These are phyloP conservation scores for Fraxinus nigra DNA, from an alignment of 305 asterid species.

Conservation along the genomic window DNA sequence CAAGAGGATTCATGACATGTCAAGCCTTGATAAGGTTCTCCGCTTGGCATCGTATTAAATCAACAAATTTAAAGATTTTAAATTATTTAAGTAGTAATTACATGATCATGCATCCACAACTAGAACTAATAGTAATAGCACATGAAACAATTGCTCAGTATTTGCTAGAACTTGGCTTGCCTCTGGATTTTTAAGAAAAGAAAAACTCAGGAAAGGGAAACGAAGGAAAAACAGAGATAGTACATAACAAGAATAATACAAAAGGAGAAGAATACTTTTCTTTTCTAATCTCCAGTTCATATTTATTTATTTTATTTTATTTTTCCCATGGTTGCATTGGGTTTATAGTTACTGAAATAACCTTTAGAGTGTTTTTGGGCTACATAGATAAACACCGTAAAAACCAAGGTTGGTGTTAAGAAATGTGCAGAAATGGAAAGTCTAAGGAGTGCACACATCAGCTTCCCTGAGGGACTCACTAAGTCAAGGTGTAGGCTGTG, in stretches of 20 bases:
- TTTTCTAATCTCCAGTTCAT: background rate
- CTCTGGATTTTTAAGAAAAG: background rate
- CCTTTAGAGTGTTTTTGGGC: background rate
- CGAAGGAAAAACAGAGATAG: background rate
- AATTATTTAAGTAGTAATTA: background rate
- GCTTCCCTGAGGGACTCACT: background rate
- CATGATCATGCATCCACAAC: background rate
- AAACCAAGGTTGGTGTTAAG: background rate
- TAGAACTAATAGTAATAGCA: background rate
- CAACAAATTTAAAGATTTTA: background rate
- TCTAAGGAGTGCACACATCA: background rate
- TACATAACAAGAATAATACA: background rate
- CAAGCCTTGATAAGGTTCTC: background rate
- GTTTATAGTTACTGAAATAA: background rate
- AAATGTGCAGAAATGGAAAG: background rate
- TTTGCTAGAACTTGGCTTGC: background rate
- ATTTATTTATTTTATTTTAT: background rate
- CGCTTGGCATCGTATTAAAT: background rate
- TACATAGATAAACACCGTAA: background rate
- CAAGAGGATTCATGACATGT: background rate
- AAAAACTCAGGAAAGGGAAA: background rate
- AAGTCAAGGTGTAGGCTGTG: background rate
- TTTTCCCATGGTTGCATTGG: background rate
- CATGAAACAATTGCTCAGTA: background rate
- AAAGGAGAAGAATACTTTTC: background rate